Base-by-base conservation (phyloP, 768 basidiomycete species). In the Rhodocollybia butyracea region DNA sequence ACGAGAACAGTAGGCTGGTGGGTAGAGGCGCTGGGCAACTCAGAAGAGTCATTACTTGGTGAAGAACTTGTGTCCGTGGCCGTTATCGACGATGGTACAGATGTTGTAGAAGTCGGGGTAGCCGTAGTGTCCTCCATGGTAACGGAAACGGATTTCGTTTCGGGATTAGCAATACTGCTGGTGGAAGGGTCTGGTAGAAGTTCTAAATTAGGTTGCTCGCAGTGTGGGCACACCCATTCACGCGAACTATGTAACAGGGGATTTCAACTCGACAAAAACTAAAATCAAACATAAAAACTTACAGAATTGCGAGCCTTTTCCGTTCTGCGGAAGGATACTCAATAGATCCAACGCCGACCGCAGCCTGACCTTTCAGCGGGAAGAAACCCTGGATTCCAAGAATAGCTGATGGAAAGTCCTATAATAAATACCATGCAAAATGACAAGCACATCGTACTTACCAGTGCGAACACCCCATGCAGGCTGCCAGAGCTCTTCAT, bases 391-490 rank as follows among this genome's bases (percentile, higher is more conserved):
- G 91, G 4, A 94, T 77, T 32, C 90, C 91, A 60, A 94, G 81
- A 64, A 94, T 93, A 32, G 92, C 91, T 91, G n/a, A n/a, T n/a
- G 59, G 41, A 43, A 17, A 46, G 10, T n/a, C 7, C 21, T 7
- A 10, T 46, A 15, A 15, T 26, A 22, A 24, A 30, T 13, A 13
- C 15, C 6, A 13, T 46, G 22, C 7, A 24, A 46, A 46, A 15
- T 46, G 12, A 22, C 12, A 6, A n/a, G 11, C 13, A 46, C 45
- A 19, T 8, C 22, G 42, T n/a, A 64, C 78, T 58, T 56, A 89
- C 90, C 94, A 54, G 95, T 98, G 59, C 96, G 83, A 19, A 98
- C 91, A 54, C 96, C 96, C 96, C 96, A 98, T 24, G 94, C 93
- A 34, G 96, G 96, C 70, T 98, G 94, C 96, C 96, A 98, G 30